phyloP scores from a whole-genome alignment of 257 asterid genomes.

The Ilex asprella region DNA sequence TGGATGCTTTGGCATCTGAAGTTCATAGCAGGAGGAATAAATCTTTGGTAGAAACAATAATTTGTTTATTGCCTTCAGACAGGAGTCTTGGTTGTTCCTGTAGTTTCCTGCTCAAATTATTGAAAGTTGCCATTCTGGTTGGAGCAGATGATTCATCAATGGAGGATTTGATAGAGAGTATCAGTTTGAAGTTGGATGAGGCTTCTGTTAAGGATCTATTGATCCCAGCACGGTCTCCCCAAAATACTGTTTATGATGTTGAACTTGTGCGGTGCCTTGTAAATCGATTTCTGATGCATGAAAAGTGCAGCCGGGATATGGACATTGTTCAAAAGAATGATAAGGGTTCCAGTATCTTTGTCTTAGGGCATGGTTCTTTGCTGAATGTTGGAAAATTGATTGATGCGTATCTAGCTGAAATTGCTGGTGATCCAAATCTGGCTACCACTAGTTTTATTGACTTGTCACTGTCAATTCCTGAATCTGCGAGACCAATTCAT shows the following conservation, averaged over 20 bases:
- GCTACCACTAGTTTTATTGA: constrained; percentile 41
- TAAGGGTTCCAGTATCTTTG: constrained; percentile 33
- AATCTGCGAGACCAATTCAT: constrained; percentile 69
- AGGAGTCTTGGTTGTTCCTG: constrained; percentile 58
- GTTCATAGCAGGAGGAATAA: constrained; percentile 53
- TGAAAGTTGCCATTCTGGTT: constrained; percentile 64
- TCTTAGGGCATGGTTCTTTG: constrained; percentile 63
- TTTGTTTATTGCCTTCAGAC: constrained; percentile 70
- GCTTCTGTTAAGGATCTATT: constrained; percentile 61
- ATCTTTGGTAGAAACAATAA: constrained; percentile 71
- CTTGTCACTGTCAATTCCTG: constrained; percentile 61
- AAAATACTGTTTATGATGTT: constrained; percentile 51
- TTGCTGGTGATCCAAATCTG: constrained; percentile 59
- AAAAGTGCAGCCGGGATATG: constrained; percentile 22
- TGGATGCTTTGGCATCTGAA: constrained; percentile 67
- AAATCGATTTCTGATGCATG: constrained; percentile 44
- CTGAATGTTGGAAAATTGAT: constrained; percentile 60
- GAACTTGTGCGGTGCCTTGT: constrained; percentile 63
- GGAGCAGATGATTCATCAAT: constrained; percentile 54
- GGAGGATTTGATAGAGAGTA: constrained; percentile 50
- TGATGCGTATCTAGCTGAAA: constrained; percentile 57
- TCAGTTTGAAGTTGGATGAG: constrained; percentile 66
- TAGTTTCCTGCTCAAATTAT: constrained; percentile 68
- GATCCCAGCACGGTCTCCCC: constrained; percentile 72
- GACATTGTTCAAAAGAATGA: constrained; percentile 28